Evolutionary conservation across 2,329 filamentous ascomycete genomes (phyloP).

Genomic region (Xylariaceae sp.): DNA sequence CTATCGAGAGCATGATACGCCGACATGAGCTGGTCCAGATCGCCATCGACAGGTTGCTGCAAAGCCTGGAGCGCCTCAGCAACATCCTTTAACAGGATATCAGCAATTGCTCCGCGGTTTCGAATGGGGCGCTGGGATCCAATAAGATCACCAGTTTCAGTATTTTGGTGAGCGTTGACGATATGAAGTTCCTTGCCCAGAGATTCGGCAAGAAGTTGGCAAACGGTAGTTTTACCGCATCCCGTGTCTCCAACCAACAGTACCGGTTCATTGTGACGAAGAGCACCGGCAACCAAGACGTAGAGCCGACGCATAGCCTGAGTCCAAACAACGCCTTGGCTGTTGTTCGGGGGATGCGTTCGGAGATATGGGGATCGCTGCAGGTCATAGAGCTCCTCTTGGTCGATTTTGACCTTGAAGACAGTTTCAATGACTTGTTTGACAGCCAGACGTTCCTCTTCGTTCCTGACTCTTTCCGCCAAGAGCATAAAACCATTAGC

Average conservation of each 20-base stretch:
- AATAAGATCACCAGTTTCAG: conserved; percentile 94
- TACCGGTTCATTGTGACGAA: conserved; percentile 88
- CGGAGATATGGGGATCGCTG: conserved; percentile 51
- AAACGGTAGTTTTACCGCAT: conserved; percentile 95
- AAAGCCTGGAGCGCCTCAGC: conserved; percentile 39
- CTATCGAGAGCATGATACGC: conserved; percentile 52
- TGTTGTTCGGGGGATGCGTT: conserved; percentile 42
- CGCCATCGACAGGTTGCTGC: conserved; percentile 36
- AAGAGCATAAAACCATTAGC: conserved; percentile 94
- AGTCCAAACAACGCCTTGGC: conserved; percentile 81
- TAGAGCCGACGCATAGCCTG: conserved; percentile 89
- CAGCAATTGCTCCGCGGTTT: conserved; percentile 70
- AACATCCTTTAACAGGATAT: conserved; percentile 60
- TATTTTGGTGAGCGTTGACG: conserved; percentile 97
- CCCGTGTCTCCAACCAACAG: conserved; percentile 94
- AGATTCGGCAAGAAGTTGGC: conserved; percentile 82
- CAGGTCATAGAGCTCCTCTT: conserved; percentile 65
- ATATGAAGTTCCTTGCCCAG: conserved; percentile 72
- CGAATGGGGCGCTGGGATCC: conserved; percentile 88
- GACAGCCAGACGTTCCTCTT: conserved; percentile 77
- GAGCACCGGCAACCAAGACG: conserved; percentile 77
- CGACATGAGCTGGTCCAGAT: conserved; percentile 52
- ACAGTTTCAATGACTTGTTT: conserved; percentile 84
- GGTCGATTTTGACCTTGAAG: conserved; percentile 79
- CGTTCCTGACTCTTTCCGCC: conserved; percentile 87